Conservation (phyloP, 768 basidiomycete species). For the Jaapia argillacea region DNA sequence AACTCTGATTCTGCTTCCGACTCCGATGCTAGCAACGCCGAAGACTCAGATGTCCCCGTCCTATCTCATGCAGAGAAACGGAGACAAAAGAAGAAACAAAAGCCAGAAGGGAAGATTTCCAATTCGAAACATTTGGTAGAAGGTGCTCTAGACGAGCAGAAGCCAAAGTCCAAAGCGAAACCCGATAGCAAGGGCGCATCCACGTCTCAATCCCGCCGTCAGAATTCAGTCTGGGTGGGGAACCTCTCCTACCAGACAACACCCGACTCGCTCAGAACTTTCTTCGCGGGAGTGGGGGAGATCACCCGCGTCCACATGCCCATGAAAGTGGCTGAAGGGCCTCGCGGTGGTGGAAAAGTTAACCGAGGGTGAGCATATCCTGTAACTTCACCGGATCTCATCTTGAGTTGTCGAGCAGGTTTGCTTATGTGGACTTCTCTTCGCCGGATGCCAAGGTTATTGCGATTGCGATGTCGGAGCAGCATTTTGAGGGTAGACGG, state of each 20-base stretch:
- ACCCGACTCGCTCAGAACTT: conserved; percentile 51
- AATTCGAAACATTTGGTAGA: conserved; percentile 16
- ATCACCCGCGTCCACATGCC: conserved; percentile 85
- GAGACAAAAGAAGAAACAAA: conserved; percentile 41
- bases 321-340: conserved; percentile 43
- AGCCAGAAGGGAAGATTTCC: too few relatives aligned
- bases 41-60: conserved; percentile 31
- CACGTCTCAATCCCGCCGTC: conserved; percentile 46
- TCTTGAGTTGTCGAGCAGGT: conserved; percentile 37
- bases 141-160: conserved; percentile 16
- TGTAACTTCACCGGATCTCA: conserved; percentile 10
- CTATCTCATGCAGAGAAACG: conserved; percentile 73
- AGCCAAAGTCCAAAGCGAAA: conserved; percentile 22
- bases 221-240: conserved; percentile 93
- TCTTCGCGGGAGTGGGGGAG: conserved; percentile 65
- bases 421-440: conserved; percentile 93
- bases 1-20: conserved; percentile 15
- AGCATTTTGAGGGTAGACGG: conserved; percentile 72
- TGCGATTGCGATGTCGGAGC: conserved; percentile 78
- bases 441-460: conserved; percentile 60
- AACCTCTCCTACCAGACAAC: conserved; percentile 90
- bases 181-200: too few relatives aligned
- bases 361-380: conserved; percentile 64
- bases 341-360: conserved; percentile 34
- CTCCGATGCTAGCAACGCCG: conserved; percentile 5